Evolutionary conservation across 495 filamentous ascomycete species (phyloP).

Genomic region (Cetradonia linearis): DNA sequence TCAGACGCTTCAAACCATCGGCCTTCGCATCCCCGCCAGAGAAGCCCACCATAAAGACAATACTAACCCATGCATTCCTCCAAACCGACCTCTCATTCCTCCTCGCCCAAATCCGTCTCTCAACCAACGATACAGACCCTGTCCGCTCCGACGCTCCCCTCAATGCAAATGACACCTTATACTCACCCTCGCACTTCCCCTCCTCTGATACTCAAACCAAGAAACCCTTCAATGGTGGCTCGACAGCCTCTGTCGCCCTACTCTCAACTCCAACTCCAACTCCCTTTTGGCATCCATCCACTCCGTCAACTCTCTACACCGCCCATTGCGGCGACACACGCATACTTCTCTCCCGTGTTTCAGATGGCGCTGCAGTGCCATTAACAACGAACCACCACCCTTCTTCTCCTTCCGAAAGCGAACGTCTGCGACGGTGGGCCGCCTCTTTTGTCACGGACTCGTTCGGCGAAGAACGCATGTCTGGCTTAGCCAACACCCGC

Average conservation of each 20-base stretch:
- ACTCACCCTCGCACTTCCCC: constrained; percentile 49
- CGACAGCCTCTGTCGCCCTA: constrained; percentile 77
- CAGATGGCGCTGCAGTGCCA: constrained; percentile 64
- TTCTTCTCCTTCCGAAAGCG: constrained; percentile 70
- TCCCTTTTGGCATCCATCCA: constrained; percentile 88
- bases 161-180: constrained; percentile 70
- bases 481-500: constrained; percentile 84
- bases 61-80: constrained; percentile 84
- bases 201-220: constrained; percentile 60
- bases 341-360: constrained; percentile 73
- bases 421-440: constrained; percentile 74
- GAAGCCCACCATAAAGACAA: constrained; percentile 42
- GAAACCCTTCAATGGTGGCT: constrained; percentile 83
- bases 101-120: constrained; percentile 55
- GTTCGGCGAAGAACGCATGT: constrained; percentile 94
- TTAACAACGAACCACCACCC: constrained; percentile 86
- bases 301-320: constrained; percentile 71
- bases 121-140: constrained; percentile 60
- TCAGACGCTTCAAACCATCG: constrained; percentile 71
- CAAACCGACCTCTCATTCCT: constrained; percentile 89
- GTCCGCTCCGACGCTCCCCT: constrained; percentile 60
- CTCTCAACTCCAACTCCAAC: constrained; percentile 84
- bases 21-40: constrained; percentile 42
- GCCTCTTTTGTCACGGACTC: constrained; percentile 85
- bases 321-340: constrained; percentile 92